These are phyloP conservation scores for Solanum raphanifolium DNA, from an alignment of 257 asterid species.

Conservation along the genomic window DNA sequence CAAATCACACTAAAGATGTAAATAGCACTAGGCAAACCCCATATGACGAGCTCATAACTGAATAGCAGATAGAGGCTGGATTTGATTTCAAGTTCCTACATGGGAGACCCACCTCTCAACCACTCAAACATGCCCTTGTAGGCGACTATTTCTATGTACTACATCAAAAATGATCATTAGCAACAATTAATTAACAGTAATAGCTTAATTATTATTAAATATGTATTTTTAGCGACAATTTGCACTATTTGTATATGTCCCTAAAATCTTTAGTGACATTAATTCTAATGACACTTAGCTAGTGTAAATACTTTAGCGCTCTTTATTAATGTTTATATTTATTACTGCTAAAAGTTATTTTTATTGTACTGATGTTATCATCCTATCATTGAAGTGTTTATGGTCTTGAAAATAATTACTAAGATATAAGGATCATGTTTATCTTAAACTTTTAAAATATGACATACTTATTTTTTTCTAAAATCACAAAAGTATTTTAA, in stretches of 20 bases:
- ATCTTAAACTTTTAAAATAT: not conserved
- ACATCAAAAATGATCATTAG: too few relatives aligned
- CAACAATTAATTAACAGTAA: too few relatives aligned
- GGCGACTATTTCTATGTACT: not conserved
- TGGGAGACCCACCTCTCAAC: not conserved
- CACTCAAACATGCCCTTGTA: not conserved
- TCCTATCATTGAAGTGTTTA: not conserved
- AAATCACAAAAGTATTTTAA: not conserved
- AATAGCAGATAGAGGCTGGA: not conserved
- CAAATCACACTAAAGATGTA: accelerated
- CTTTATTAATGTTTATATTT: too few relatives aligned
- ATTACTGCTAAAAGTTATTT: too few relatives aligned
- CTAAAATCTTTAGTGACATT: too few relatives aligned
- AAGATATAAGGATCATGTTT: not conserved
- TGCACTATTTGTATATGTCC: too few relatives aligned
- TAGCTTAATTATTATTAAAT: too few relatives aligned
- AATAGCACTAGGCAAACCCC: not conserved
- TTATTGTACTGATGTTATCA: not conserved
- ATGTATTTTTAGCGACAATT: too few relatives aligned
- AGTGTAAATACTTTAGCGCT: too few relatives aligned
- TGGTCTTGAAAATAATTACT: not conserved
- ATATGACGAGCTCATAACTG: not conserved
- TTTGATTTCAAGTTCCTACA: not conserved
- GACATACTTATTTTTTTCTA: not conserved
- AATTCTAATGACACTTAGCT: too few relatives aligned